Conservation (phyloP, 2,329 filamentous ascomycete species). For the Penicillium brevicompactum region DNA sequence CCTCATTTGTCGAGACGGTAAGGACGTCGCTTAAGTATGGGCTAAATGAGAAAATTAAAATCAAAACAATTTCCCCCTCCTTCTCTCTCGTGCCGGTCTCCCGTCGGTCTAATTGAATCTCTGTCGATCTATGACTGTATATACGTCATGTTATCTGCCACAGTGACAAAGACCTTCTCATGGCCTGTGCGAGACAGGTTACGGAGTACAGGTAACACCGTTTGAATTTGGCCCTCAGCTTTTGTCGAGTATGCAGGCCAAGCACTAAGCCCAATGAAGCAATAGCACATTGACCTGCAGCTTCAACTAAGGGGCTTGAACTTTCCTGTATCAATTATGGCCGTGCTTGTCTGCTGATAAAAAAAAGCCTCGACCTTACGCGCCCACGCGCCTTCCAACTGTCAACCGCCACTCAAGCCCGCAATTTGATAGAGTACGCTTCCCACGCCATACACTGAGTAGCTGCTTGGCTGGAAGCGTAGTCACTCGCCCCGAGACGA, state of each 20-base stretch:
- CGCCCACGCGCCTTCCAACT: neutral
- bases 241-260: neutral
- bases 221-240: conserved; percentile 12
- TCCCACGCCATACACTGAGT: too few relatives aligned
- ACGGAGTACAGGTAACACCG: conserved; percentile 1
- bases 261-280: conserved; percentile 3
- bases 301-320: neutral
- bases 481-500: neutral
- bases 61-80: neutral
- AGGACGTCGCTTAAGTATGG: neutral
- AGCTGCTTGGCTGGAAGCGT: neutral
- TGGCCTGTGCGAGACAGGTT: conserved; percentile 18
- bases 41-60: neutral
- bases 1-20: neutral
- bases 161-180: neutral
- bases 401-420: neutral
- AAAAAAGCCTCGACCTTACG: neutral
- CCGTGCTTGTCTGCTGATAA: neutral
- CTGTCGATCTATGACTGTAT: conserved; percentile 5
- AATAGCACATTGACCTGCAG: neutral
- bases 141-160: conserved; percentile 15
- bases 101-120: conserved; percentile 7
- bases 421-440: neutral
- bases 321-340: neutral
- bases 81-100: conserved; percentile 3